Percentiles rank a stretch among this genome's conserved stretches.
Conservation (phyloP, 2,329 filamentous ascomycete genomes). For the Colletotrichum euphorbiae region DNA sequence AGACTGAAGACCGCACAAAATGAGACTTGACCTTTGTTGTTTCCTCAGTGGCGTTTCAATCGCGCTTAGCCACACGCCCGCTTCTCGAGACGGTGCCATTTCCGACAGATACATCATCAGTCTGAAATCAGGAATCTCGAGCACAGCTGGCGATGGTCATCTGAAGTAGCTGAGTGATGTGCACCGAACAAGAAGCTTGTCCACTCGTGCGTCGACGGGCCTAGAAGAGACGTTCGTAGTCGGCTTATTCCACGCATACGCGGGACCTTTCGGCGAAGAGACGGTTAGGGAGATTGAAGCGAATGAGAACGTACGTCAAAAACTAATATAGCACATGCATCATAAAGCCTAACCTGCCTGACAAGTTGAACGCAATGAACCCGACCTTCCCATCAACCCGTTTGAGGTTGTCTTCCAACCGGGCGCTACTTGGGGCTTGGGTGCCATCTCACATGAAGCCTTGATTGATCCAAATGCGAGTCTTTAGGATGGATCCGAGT, state of each 20-base stretch:
- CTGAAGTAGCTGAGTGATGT: conserved; percentile 50
- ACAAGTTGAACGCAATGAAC: conserved; percentile 9
- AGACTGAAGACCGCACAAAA: too few relatives aligned
- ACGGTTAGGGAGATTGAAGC: conserved; percentile 53
- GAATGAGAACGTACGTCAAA: conserved; percentile 44
- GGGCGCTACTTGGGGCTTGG: conserved; percentile 14
- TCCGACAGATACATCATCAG: conserved; percentile 5
- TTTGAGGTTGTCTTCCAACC: not conserved
- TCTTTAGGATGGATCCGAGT: conserved; percentile 43
- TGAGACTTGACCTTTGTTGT: too few relatives aligned
- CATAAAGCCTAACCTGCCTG: not conserved
- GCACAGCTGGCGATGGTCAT: conserved; percentile 49
- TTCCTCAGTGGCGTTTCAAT: not conserved
- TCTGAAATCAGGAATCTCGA: conserved; percentile 43
- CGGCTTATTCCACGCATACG: conserved; percentile 54
- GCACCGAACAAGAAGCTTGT: conserved; percentile 49
- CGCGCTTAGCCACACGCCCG: not conserved
- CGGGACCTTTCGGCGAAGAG: conserved; percentile 56
- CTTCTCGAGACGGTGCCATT: not conserved
- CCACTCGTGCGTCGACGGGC: conserved; percentile 48
- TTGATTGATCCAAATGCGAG: conserved; percentile 42
- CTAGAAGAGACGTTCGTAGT: conserved; percentile 56
- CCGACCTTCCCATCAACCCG: not conserved
- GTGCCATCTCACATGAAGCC: not conserved
- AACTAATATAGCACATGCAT: too few relatives aligned